phyloP scores from a whole-genome alignment of 202 grass and related monocot species.

The Tripidium arundinaceum region DNA sequence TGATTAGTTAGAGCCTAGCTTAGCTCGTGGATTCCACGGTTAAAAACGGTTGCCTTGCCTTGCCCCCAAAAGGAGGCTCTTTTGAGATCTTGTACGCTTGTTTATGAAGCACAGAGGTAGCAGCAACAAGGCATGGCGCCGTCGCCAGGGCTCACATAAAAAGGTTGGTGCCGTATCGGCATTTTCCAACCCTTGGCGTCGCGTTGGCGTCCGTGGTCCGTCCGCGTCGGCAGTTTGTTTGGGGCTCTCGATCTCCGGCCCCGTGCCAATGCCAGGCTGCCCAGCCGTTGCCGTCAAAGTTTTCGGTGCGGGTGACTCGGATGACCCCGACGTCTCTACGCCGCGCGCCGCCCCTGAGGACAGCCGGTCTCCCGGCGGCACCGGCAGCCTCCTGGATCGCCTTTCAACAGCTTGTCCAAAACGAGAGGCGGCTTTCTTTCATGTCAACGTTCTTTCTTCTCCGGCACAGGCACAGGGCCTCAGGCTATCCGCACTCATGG shows the following conservation, averaged over 20 bases:
- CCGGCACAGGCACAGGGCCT: not conserved
- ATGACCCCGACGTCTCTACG: constrained; percentile 22
- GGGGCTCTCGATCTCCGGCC: not conserved
- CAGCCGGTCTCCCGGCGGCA: not conserved
- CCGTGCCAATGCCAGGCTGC: not conserved
- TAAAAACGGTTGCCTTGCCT: not conserved
- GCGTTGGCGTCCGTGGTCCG: not conserved
- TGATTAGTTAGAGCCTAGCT: too few relatives aligned
- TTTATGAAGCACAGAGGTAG: too few relatives aligned
- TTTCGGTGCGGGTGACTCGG: constrained; percentile 38
- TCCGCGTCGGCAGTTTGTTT: not conserved
- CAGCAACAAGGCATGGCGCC: not conserved
- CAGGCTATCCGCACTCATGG: too few relatives aligned
- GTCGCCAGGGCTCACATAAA: not conserved
- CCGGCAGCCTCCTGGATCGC: not conserved
- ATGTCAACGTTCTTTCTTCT: not conserved
- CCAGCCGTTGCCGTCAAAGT: not conserved
- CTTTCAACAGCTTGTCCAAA: not conserved
- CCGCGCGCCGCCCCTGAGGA: not conserved
- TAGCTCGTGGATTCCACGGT: not conserved
- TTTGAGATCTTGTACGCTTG: not conserved
- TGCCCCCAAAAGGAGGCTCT: not conserved
- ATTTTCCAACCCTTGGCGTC: not conserved
- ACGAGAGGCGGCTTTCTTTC: not conserved
- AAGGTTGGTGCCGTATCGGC: not conserved